Conservation (phyloP, 192 early-diverging fungal genomes). For the Pilobolus umbonatus region DNA sequence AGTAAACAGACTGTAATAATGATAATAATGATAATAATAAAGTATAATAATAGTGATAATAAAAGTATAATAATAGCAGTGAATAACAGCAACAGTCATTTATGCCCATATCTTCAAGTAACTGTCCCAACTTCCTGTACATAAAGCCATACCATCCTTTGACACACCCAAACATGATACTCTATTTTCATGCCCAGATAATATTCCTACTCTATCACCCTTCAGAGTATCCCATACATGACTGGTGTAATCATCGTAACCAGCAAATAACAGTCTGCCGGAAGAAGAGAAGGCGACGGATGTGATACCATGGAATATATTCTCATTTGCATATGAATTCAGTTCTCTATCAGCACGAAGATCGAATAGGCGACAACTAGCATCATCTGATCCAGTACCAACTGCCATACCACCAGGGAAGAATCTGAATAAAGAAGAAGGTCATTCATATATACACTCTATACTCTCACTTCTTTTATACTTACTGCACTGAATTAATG, state of each 20-base stretch:
- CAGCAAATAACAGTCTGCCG: slow-evolving; percentile 93
- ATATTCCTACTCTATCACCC: slow-evolving; percentile 87
- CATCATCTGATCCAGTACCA: slow-evolving; percentile 98
- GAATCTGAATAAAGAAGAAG: slow-evolving; percentile 44
- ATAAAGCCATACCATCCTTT: slow-evolving; percentile 95
- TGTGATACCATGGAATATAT: slow-evolving; percentile 96
- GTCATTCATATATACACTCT: background rate
- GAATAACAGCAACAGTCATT: background rate
- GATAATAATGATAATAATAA: too few species aligned
- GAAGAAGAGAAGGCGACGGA: slow-evolving; percentile 95
- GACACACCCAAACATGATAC: slow-evolving; percentile 95
- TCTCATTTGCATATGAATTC: slow-evolving; percentile 96
- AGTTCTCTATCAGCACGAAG: slow-evolving; percentile 95
- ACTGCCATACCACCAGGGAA: slow-evolving; percentile 98
- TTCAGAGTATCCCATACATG: slow-evolving; percentile 99
- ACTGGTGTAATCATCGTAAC: slow-evolving; percentile 98
- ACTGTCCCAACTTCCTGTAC: slow-evolving; percentile 97
- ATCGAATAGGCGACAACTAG: slow-evolving; percentile 94
- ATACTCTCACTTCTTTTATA: background rate
- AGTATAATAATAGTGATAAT: too few species aligned
- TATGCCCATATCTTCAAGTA: slow-evolving; percentile 75
- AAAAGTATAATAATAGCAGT: background rate
- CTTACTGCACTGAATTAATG: slow-evolving; percentile 89
- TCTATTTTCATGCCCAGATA: slow-evolving; percentile 94
- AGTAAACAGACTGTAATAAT: too few species aligned